Percentiles rank a stretch among this genome's conserved stretches.
Evolutionary conservation across 75 land plant species (phyloP).

Genomic region (Picea sitchensis): DNA sequence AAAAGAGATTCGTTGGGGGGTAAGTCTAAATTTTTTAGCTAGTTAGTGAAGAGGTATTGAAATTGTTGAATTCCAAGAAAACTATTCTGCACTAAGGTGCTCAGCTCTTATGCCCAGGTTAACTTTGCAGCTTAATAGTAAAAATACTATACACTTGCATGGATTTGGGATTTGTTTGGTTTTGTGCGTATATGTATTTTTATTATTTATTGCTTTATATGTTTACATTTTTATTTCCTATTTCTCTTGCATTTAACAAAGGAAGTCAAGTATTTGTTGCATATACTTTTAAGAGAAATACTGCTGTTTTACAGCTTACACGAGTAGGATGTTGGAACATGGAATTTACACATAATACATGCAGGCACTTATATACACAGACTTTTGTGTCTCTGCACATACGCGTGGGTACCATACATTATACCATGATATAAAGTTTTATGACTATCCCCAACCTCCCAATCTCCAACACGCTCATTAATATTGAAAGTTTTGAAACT

Average conservation of each 20-base stretch:
- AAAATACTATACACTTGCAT: not conserved
- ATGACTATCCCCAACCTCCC: too few species aligned
- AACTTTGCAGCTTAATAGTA: not conserved
- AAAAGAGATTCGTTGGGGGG: slow-evolving; percentile 98
- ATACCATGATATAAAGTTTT: too few species aligned
- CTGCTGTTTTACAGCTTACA: too few species aligned
- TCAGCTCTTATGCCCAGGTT: not conserved
- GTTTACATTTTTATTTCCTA: not conserved
- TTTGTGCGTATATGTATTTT: not conserved
- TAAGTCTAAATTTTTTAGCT: slow-evolving; percentile 19
- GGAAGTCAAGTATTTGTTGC: not conserved
- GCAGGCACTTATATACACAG: not conserved
- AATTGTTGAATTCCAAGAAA: not conserved
- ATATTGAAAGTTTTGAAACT: too few species aligned
- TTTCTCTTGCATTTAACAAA: not conserved
- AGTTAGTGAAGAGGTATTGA: not conserved
- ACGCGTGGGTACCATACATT: not conserved
- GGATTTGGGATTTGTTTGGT: not conserved
- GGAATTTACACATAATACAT: not conserved
- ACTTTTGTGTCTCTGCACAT: not conserved
- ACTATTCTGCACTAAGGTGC: not conserved
- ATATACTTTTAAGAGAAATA: too few species aligned
- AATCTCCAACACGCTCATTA: too few species aligned
- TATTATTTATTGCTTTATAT: not conserved
- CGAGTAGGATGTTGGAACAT: too few species aligned